A percentile compares a stretch with the other conserved stretches of the same genome.
Conservation (phyloP, 148 eudicot species). For the Amaranthus cruentus region DNA sequence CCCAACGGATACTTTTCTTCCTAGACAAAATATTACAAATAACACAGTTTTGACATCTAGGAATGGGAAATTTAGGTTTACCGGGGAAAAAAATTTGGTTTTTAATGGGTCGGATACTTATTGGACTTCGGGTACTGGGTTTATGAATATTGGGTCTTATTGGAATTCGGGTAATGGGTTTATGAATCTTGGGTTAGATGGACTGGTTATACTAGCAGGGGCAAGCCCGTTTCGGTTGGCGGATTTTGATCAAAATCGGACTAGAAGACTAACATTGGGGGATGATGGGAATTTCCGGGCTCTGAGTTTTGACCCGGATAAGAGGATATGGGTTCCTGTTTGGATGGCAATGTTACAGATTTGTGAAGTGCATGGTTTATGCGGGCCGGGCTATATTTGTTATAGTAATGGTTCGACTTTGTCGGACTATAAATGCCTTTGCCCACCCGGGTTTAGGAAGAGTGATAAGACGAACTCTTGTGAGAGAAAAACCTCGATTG, state of each 20-base stretch:
- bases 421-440: slow-evolving; percentile 36
- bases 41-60: slow-evolving; percentile 26
- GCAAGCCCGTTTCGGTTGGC: slow-evolving; percentile 22
- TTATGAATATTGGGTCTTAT: no score
- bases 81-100: slow-evolving; percentile 22
- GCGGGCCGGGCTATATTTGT: slow-evolving; percentile 63
- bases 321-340: slow-evolving; percentile 35
- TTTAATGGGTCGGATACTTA: slow-evolving; percentile 35
- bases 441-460: slow-evolving; percentile 55
- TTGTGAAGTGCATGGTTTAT: slow-evolving; percentile 52
- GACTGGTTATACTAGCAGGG: slow-evolving; percentile 11
- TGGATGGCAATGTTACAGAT: slow-evolving; percentile 53
- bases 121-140: background rate
- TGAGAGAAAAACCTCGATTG: slow-evolving; percentile 29
- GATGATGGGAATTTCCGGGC: slow-evolving; percentile 64
- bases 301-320: slow-evolving; percentile 35
- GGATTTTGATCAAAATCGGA: slow-evolving; percentile 38
- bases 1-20: slow-evolving; percentile 58
- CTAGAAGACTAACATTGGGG: slow-evolving; percentile 46
- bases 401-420: slow-evolving; percentile 31
- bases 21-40: slow-evolving; percentile 26
- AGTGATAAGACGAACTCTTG: slow-evolving; percentile 21
- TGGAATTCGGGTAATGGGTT: slow-evolving; percentile 4
- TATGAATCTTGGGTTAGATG: slow-evolving; percentile 27
- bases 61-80: slow-evolving; percentile 39